Evolutionary conservation across 2,329 filamentous ascomycete genomes (phyloP).

Genomic region (Plenodomus lindquistii): DNA sequence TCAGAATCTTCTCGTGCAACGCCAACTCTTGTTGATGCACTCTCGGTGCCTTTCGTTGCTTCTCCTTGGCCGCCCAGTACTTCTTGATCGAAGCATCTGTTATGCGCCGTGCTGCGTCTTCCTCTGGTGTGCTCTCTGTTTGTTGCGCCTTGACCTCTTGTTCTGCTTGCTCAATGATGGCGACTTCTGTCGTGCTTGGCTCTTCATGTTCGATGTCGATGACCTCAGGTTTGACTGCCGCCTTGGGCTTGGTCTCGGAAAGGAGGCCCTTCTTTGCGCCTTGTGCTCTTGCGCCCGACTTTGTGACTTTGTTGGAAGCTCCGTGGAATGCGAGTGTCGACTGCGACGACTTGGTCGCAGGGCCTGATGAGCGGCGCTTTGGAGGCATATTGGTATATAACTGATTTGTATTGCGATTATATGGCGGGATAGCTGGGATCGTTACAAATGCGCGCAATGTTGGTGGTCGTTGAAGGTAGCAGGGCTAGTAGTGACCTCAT

Average conservation of each 20-base stretch:
- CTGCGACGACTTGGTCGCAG: constrained; percentile 57
- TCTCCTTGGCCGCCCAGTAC: constrained; percentile 79
- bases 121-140: constrained; percentile 39
- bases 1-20: constrained; percentile 79
- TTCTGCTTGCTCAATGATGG: constrained; percentile 45
- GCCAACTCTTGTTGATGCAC: constrained; percentile 78
- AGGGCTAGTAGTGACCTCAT: constrained; percentile 30
- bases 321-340: constrained; percentile 66
- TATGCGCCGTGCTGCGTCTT: constrained; percentile 66
- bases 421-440: not conserved
- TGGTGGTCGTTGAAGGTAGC: constrained; percentile 11
- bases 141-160: constrained; percentile 36
- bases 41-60: constrained; percentile 66
- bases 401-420: not conserved
- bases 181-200: constrained; percentile 46
- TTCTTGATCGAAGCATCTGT: constrained; percentile 69
- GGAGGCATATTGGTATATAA: constrained; percentile 47
- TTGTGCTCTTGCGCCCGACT: constrained; percentile 50
- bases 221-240: constrained; percentile 25
- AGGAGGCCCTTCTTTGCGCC: constrained; percentile 47
- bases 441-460: constrained; percentile 6
- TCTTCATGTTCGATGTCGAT: constrained; percentile 27
- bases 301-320: constrained; percentile 61
- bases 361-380: constrained; percentile 47
- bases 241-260: constrained; percentile 36